phyloP scores from a whole-genome alignment of 495 filamentous ascomycete species.

The Aspergillus ostianus region DNA sequence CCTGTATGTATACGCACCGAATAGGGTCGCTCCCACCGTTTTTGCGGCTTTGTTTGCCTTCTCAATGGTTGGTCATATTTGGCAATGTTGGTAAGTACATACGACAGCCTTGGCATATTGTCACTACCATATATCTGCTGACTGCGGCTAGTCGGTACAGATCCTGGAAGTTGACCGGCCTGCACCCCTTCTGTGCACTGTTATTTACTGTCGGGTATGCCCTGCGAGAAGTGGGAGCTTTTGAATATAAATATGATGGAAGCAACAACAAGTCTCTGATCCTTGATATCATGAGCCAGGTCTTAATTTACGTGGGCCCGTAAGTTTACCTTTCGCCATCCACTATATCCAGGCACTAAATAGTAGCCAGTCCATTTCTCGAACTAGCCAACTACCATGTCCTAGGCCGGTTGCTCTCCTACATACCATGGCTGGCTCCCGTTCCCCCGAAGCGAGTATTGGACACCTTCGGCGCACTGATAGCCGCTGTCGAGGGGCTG shows the following conservation, averaged over 20 bases:
- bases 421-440: not conserved
- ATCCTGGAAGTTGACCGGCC: not conserved
- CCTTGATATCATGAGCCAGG: not conserved
- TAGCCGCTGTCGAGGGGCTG: not conserved
- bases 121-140: not conserved
- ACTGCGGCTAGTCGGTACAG: not conserved
- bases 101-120: not conserved
- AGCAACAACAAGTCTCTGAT: not conserved
- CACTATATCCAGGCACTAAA: too few relatives aligned
- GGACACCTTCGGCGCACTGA: not conserved
- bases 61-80: not conserved
- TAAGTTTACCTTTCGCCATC: too few relatives aligned
- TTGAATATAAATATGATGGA: not conserved
- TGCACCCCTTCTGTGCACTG: conserved; percentile 3
- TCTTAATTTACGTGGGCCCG: conserved; percentile 5
- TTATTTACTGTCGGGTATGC: conserved; percentile 4
- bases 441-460: not conserved
- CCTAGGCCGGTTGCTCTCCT: conserved; percentile 2
- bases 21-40: not conserved
- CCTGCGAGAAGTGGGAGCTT: not conserved
- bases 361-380: conserved; percentile 1
- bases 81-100: not conserved
- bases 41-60: not conserved
- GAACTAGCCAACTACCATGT: conserved; percentile 7
- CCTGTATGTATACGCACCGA: not conserved